Percentiles rank a stretch among this genome's conserved stretches.
Evolutionary conservation across 108 stramenopile genomes (phyloP).

Genomic region (Pseudonitzschia delicatissima): DNA sequence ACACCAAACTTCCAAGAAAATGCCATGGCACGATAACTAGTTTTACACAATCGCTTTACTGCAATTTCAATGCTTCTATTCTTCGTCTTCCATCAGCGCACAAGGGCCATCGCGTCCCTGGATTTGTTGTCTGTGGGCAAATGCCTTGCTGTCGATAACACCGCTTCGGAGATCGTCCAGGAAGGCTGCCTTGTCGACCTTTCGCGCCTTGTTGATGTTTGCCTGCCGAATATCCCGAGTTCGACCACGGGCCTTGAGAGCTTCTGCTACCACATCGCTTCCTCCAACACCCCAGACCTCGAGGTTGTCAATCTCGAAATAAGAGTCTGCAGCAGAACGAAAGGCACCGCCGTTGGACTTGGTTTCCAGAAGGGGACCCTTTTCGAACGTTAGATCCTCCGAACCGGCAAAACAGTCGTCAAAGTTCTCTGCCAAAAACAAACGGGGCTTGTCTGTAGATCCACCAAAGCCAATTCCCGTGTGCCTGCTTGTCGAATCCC

Average conservation of each 20-base stretch:
- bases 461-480: slow-evolving; percentile 90
- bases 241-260: slow-evolving; percentile 46
- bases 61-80: background rate
- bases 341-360: background rate
- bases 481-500: slow-evolving; percentile 78
- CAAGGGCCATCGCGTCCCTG: slow-evolving; percentile 48
- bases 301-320: slow-evolving; percentile 63
- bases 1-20: too few species aligned
- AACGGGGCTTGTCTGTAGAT: slow-evolving; percentile 55
- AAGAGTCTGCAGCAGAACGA: slow-evolving; percentile 13
- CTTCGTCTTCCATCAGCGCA: background rate
- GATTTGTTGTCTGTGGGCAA: slow-evolving; percentile 65
- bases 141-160: slow-evolving; percentile 67
- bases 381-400: slow-evolving; percentile 70
- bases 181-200: slow-evolving; percentile 79
- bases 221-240: slow-evolving; percentile 53
- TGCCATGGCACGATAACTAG: too few species aligned
- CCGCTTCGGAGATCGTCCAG: slow-evolving; percentile 79
- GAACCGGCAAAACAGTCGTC: slow-evolving; percentile 61
- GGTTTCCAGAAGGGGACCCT: slow-evolving; percentile 48
- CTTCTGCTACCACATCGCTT: slow-evolving; percentile 57
- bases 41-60: too few species aligned
- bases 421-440: slow-evolving; percentile 71
- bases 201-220: slow-evolving; percentile 59
- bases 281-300: slow-evolving; percentile 85